Evolutionary conservation across 805 yeast species (phyloP).

Genomic region (Wickerhamomyces ciferrii): DNA sequence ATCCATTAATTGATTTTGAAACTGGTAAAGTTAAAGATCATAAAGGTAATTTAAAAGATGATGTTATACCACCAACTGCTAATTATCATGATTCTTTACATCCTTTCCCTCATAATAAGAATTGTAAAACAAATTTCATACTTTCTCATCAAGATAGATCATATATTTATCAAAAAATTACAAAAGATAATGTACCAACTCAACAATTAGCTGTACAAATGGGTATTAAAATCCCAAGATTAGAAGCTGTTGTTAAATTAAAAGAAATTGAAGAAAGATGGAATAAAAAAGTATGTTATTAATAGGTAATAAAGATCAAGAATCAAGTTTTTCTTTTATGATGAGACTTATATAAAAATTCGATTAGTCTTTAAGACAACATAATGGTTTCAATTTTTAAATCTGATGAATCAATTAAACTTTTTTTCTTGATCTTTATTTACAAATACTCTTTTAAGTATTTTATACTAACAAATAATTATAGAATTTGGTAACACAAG

Average conservation of each 20-base stretch:
- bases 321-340: slow-evolving; percentile 24
- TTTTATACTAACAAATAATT: slow-evolving; percentile 27
- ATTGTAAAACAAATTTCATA: slow-evolving; percentile 61
- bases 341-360: slow-evolving; percentile 40
- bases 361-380: slow-evolving; percentile 82
- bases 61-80: slow-evolving; percentile 3
- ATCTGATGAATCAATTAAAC: slow-evolving; percentile 10
- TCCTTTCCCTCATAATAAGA: slow-evolving; percentile 79
- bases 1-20: slow-evolving; percentile 26
- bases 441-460: neutral
- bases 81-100: slow-evolving; percentile 30
- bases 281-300: slow-evolving; percentile 52
- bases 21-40: slow-evolving; percentile 25
- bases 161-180: slow-evolving; percentile 52
- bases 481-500: slow-evolving; percentile 46
- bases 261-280: slow-evolving; percentile 59
- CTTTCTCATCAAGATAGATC: slow-evolving; percentile 55
- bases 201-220: slow-evolving; percentile 75
- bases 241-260: slow-evolving; percentile 81
- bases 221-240: slow-evolving; percentile 78
- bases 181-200: slow-evolving; percentile 45
- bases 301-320: no score
- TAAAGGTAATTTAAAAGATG: slow-evolving; percentile 12
- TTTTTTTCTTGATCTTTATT: neutral
- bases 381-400: slow-evolving; percentile 43